A percentile compares a stretch with the other conserved stretches of the same genome.
Evolutionary conservation across 1,284 basidiomycete genomes (phyloP).

Genomic region (Ganoderma boninense): DNA sequence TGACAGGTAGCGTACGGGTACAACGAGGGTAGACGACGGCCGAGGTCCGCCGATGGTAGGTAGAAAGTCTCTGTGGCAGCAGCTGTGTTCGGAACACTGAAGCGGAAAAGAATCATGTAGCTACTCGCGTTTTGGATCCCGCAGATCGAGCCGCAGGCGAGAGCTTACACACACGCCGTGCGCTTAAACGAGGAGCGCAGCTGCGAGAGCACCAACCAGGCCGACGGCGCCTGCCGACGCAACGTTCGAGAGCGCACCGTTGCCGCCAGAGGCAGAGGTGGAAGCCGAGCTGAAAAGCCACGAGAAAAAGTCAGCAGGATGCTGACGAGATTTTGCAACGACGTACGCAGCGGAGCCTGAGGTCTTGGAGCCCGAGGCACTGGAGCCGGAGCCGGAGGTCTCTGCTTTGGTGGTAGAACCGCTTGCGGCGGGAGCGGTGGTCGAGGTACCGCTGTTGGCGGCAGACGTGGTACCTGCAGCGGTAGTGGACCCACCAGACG

Average conservation of each 20-base stretch:
- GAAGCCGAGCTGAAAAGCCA: slow-evolving; percentile 11
- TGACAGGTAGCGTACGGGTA: slow-evolving; percentile 21
- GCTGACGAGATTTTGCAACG: neutral
- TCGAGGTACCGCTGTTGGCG: slow-evolving; percentile 31
- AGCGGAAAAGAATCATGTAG: neutral
- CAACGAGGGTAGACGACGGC: slow-evolving; percentile 29
- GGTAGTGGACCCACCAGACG: slow-evolving; percentile 26
- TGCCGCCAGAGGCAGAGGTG: slow-evolving; percentile 24
- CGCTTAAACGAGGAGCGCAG: slow-evolving; percentile 39
- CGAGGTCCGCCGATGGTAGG: slow-evolving; percentile 23
- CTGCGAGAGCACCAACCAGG: slow-evolving; percentile 37
- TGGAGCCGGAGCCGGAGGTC: slow-evolving; percentile 5
- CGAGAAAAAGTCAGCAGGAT: neutral
- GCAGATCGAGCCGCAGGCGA: neutral
- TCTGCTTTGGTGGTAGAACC: neutral
- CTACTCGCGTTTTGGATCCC: slow-evolving; percentile 27
- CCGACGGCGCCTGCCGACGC: slow-evolving; percentile 37
- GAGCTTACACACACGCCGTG: neutral
- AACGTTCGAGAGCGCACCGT: slow-evolving; percentile 32
- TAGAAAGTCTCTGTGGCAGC: slow-evolving; percentile 26
- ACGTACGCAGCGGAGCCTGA: neutral
- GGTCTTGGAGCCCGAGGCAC: slow-evolving; percentile 1
- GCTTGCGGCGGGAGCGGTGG: slow-evolving; percentile 37
- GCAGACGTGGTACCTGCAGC: slow-evolving; percentile 14
- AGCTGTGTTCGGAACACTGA: slow-evolving; percentile 28